These are phyloP conservation scores for Aspergillus nanangensis DNA, from an alignment of 495 filamentous ascomycete species.

Conservation along the genomic window DNA sequence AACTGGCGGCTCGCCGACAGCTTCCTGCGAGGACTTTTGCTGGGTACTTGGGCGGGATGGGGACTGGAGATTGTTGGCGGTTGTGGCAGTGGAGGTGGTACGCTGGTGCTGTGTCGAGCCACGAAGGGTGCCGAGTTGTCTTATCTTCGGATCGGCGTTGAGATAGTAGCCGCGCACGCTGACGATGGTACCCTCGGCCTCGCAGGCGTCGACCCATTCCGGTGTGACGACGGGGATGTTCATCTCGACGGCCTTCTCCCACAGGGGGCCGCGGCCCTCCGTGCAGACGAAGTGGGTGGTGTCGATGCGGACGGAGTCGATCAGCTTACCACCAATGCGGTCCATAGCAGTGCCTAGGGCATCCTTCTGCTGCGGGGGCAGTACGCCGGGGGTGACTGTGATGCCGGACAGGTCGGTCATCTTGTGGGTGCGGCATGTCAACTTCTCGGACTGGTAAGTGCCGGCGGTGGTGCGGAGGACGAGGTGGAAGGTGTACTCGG, in stretches of 20 bases:
- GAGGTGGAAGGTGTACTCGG: constrained; percentile 91
- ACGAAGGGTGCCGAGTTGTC: constrained; percentile 50
- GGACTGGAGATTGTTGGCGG: constrained; percentile 8
- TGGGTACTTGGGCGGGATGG: constrained; percentile 22
- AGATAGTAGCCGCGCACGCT: constrained; percentile 95
- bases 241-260: constrained; percentile 96
- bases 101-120: constrained; percentile 36
- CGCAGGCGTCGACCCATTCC: constrained; percentile 94
- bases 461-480: constrained; percentile 89
- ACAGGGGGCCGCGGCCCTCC: constrained; percentile 83
- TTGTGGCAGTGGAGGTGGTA: constrained; percentile 29
- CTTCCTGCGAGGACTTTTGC: constrained; percentile 12
- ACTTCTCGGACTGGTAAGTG: constrained; percentile 74
- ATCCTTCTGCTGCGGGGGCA: constrained; percentile 72
- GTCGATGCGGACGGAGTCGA: constrained; percentile 89
- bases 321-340: constrained; percentile 86
- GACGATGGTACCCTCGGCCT: constrained; percentile 87
- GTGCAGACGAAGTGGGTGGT: constrained; percentile 98
- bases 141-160: constrained; percentile 70
- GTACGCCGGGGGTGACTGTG: constrained; percentile 86
- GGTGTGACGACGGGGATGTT: constrained; percentile 98
- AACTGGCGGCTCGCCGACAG: constrained; percentile 28
- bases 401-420: constrained; percentile 98
- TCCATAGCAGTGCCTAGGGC: constrained; percentile 70
- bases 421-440: constrained; percentile 89